Evolutionary conservation across 2,329 filamentous ascomycete genomes (phyloP), one percentile per base, ranked within the genome.

Genomic region (Aureobasidium subglaciale): DNA sequence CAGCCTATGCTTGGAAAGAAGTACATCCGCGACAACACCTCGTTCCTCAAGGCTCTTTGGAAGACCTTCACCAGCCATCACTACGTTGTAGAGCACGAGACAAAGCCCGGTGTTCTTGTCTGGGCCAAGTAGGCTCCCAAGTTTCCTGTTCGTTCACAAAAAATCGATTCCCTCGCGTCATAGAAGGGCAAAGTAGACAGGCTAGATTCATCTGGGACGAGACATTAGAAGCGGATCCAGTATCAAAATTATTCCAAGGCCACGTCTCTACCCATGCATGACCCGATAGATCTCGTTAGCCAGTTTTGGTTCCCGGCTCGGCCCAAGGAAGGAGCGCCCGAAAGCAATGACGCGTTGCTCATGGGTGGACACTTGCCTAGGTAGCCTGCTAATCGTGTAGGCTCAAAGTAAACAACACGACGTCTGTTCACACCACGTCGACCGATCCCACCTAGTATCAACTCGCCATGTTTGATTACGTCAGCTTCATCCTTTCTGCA

Each of bases 21-120:
- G 54, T 84, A 84, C 68, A 58, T 57, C 32, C 32, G 49, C 16
- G 60, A 62, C 24, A 59, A 61, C 13, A 62, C 59, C 7, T 59
- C 60, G 1, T 96, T 97, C 79, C 71, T 96, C 67, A 80, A 80
- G 70, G 84, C 88, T 63, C 73, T 97, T 69, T 96, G 84, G 82
- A 85, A 75, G 62, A 87, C 82, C 63, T 83, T 87, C 42, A 84
- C 90, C 58, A 82, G 79, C 81, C 96, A 92, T 81, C 88, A 96
- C 72, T 96, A 88, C 87, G 90, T 96, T 18, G 41, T 43, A 5
- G 35, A 30, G 16, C 48, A 52, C 48, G 48, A 40, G 34, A 40
- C 48, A 6, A 52, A 52, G 48, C 48, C 48, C 13, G 48, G 48
- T 41, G 35, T 41, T 22, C 35, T 40, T 20, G 48, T 52, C 32